A percentile compares a stretch with the other conserved stretches of the same genome.
phyloP scores from a whole-genome alignment of 371 early-diverging fungal genomes.

The Sporodiniella umbellata region DNA sequence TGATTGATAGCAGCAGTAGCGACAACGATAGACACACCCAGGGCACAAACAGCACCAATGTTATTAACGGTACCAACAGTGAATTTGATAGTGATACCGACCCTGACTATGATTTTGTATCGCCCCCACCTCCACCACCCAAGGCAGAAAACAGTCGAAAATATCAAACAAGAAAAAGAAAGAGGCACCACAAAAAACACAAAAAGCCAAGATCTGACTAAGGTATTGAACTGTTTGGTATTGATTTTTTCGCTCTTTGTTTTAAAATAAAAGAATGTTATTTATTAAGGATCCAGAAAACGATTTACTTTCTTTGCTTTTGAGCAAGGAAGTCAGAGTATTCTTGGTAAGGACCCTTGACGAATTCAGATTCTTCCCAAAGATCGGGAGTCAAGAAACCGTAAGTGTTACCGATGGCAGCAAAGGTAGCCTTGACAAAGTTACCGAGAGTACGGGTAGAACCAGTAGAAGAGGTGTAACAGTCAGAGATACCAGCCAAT shows the following conservation, averaged over 20 bases:
- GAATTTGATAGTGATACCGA: background rate
- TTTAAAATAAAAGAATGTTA: no score
- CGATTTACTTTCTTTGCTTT: constrained; percentile 48
- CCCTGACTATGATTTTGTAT: background rate
- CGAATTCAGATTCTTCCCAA: constrained; percentile 90
- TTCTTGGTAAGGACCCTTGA: constrained; percentile 92
- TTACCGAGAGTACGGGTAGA: constrained; percentile 93
- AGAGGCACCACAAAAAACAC: no score
- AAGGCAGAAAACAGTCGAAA: background rate
- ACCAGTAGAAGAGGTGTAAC: constrained; percentile 97
- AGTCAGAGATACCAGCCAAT: constrained; percentile 98
- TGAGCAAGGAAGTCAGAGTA: constrained; percentile 87
- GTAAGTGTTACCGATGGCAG: constrained; percentile 98
- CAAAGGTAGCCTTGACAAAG: constrained; percentile 99
- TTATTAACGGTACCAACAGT: no score
- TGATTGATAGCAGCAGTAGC: no score
- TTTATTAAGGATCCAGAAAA: background rate
- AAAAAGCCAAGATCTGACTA: background rate
- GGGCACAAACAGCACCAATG: no score
- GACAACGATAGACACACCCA: no score
- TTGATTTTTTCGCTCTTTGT: no score
- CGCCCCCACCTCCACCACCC: background rate
- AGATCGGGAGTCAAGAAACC: constrained; percentile 97
- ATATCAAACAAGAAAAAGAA: background rate
- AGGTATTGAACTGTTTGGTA: no score